phyloP scores from a whole-genome alignment of 352 stramenopile species.

The Phytopythium ostracodes region DNA sequence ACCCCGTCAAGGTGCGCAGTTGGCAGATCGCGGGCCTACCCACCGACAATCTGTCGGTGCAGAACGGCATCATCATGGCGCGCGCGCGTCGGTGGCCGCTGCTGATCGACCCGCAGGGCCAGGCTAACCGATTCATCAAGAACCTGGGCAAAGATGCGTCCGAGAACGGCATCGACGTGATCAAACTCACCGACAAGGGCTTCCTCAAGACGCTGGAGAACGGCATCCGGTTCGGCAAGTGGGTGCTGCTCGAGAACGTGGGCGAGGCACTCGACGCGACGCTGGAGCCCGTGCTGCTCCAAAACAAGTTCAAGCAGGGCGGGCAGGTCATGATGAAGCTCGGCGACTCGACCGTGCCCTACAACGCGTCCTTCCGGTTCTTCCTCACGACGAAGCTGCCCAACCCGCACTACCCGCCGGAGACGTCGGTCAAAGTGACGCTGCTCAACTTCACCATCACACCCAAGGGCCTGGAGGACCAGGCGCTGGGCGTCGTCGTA shows the following conservation, averaged over 20 bases:
- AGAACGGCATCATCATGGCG: conserved; percentile 93
- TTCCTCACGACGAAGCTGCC: conserved; percentile 92
- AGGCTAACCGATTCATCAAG: conserved; percentile 94
- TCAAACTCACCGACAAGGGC: conserved; percentile 77
- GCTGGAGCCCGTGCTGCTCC: conserved; percentile 87
- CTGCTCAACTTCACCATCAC: conserved; percentile 93
- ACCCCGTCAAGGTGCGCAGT: conserved; percentile 86
- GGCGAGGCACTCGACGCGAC: conserved; percentile 85
- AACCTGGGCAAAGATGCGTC: conserved; percentile 86
- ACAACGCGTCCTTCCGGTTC: conserved; percentile 89
- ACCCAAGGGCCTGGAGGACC: conserved; percentile 88
- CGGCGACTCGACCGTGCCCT: conserved; percentile 89
- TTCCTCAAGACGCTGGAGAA: conserved; percentile 89
- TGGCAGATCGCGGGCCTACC: conserved; percentile 91
- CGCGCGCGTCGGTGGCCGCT: conserved; percentile 87
- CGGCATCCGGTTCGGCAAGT: conserved; percentile 90
- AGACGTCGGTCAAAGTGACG: conserved; percentile 91
- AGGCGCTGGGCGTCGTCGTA: conserved; percentile 87
- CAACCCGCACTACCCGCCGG: conserved; percentile 90
- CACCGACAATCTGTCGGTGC: conserved; percentile 86
- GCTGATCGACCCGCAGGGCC: conserved; percentile 90
- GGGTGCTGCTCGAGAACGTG: conserved; percentile 89
- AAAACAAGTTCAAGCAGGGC: conserved; percentile 92
- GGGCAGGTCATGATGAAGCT: conserved; percentile 90
- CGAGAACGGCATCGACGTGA: conserved; percentile 82